Base-by-base conservation (phyloP, 805 yeast genomes). In the Yarrowia sp. region DNA sequence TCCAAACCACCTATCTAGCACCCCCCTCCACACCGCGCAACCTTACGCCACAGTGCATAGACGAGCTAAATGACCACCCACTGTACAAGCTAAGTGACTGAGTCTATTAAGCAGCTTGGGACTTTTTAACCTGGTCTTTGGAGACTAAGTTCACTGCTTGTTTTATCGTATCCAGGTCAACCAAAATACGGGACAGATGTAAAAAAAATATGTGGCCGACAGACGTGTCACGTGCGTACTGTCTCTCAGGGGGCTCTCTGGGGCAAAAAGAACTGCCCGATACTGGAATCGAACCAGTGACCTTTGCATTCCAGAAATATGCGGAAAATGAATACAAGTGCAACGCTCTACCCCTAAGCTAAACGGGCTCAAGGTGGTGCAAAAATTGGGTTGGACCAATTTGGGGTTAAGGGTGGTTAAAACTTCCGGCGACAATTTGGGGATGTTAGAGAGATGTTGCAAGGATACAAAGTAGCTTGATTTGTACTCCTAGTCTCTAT, bases 271-370 rank as follows among this genome's bases (percentile, higher is more conserved):
- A 33, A 15, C 34, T 76, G 80, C 79, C 79, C 74, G 76, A 76
- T 74, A 74, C 78, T 78, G 79, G 80, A 76, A 75, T 77, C 76
- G 79, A 77, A 77, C 80, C 79, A 78, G 76, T 74, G 80, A 75
- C 78, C 80, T 77, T 76, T 74, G 78, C 79, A 78, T 77, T 17
- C 17, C 64, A 8, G n/a, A 12, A 30, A 5, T 20, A 9, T 36
- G 30, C 30, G 3, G 30, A 24, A 19, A 13, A 19, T n/a, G 13
- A 19, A 64, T 91, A 91, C 97, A 91, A 91, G 97, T 91, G 97
- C 97, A 89, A 90, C 97, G 97, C 97, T 91, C 96, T 91, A 91
- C 97, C 97, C 90, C 97, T 91, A 90, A 91, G 97, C 97, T 91
- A 91, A 91, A 58, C 64, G 64, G 64, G 64, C 64, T 24, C n/a